Percentiles rank a stretch among this genome's conserved stretches.
Conservation (phyloP, 257 asterid species). For the Perilla frutescens region DNA sequence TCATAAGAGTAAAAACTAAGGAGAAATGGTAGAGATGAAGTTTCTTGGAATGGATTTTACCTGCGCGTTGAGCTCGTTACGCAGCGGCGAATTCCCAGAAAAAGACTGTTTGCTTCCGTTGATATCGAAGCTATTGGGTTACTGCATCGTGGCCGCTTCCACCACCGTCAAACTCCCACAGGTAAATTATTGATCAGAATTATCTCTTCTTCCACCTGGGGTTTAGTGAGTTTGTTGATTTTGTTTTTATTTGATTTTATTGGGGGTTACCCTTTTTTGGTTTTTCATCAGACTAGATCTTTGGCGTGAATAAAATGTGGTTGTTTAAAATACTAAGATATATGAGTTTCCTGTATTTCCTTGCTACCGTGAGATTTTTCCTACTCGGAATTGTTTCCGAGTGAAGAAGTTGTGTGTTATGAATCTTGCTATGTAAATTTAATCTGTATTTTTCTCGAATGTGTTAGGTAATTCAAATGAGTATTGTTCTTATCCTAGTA, state of each 20-base stretch:
- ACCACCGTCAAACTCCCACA: constrained; percentile 97
- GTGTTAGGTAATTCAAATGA: neutral
- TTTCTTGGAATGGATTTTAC: constrained; percentile 88
- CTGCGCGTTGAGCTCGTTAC: constrained; percentile 79
- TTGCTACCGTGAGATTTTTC: neutral
- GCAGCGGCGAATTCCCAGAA: constrained; percentile 84
- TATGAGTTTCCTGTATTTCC: neutral
- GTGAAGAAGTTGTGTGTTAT: neutral
- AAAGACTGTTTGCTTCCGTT: constrained; percentile 91
- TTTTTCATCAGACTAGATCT: constrained; percentile 39
- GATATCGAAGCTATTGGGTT: constrained; percentile 86
- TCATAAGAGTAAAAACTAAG: neutral
- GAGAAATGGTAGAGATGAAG: constrained; percentile 65
- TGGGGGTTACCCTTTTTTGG: neutral
- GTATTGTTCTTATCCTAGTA: neutral
- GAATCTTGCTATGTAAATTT: neutral
- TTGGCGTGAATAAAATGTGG: constrained; percentile 9
- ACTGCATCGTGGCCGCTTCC: constrained; percentile 94
- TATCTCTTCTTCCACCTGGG: constrained; percentile 1
- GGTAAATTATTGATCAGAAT: constrained; percentile 42
- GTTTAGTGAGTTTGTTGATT: neutral
- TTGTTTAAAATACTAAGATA: neutral
- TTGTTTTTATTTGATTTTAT: neutral
- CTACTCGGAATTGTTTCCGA: neutral
- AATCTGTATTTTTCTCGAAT: neutral